Percentiles rank a stretch among this genome's conserved stretches.
These are phyloP conservation scores for Setaria italica DNA, from an alignment of 202 grass and related monocot genomes.

Conservation along the genomic window DNA sequence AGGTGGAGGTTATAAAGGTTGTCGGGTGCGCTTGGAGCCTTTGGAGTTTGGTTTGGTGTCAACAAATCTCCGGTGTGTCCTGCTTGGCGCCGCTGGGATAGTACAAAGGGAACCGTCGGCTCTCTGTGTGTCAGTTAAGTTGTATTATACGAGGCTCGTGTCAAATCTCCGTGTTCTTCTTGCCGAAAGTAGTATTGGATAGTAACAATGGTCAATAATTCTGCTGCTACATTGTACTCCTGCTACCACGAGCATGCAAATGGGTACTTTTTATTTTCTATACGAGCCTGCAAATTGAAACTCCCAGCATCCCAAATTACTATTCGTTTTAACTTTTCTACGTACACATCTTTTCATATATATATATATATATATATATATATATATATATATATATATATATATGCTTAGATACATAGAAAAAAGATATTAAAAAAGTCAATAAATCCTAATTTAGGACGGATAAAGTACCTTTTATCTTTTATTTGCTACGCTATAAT, in stretches of 20 bases:
- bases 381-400: no score
- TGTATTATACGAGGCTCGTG: background rate
- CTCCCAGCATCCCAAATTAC: no score
- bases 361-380: no score
- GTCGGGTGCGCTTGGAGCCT: background rate
- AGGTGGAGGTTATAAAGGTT: constrained; percentile 46
- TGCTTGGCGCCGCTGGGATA: background rate
- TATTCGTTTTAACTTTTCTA: no score
- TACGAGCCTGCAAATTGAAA: no score
- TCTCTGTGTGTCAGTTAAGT: background rate
- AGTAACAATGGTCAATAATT: background rate
- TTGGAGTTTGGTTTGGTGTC: constrained; percentile 23
- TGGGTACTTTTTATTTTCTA: background rate
- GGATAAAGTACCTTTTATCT: no score
- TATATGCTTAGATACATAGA: no score
- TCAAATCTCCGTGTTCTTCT: background rate
- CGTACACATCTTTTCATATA: no score
- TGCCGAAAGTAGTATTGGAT: background rate
- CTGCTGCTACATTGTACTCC: background rate
- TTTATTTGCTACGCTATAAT: background rate
- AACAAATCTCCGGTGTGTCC: constrained; percentile 15
- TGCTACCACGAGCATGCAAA: background rate
- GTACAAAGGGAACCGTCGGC: background rate
- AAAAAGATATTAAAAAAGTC: no score
- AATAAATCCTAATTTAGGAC: no score